phyloP scores from a whole-genome alignment of 441 rosid genomes.

The Bocquillonia castaneifolia region DNA sequence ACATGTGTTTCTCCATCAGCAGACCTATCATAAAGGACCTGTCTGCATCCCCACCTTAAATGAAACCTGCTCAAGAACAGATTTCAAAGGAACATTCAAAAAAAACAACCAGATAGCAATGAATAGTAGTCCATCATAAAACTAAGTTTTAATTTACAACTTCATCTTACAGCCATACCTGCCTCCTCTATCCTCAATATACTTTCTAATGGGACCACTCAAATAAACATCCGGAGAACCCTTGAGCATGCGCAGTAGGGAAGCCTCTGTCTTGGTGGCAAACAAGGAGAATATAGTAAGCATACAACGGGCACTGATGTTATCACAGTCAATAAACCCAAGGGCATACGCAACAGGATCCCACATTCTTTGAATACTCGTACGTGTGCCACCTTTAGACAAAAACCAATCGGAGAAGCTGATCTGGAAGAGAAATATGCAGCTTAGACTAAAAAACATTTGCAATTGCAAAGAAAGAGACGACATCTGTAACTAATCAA shows the following conservation, averaged over 20 bases:
- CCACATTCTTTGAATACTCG: constrained; percentile 96
- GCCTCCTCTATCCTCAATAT: constrained; percentile 85
- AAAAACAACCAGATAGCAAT: background rate
- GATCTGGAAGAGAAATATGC: constrained; percentile 45
- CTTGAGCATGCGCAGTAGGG: constrained; percentile 93
- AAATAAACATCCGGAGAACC: constrained; percentile 94
- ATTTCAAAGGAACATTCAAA: constrained; percentile 3
- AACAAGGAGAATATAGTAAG: constrained; percentile 95
- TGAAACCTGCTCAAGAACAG: constrained; percentile 65
- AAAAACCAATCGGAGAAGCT: constrained; percentile 97
- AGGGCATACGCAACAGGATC: constrained; percentile 99
- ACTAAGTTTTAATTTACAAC: constrained; percentile 6
- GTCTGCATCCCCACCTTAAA: constrained; percentile 98
- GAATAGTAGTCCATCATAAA: background rate
- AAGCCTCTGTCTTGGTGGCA: constrained; percentile 98
- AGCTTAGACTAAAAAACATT: constrained; percentile 10
- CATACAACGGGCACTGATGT: constrained; percentile 99
- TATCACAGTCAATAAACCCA: constrained; percentile 96
- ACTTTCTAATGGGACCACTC: constrained; percentile 91
- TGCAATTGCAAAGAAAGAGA: background rate
- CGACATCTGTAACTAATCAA: background rate
- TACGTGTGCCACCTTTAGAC: constrained; percentile 92
- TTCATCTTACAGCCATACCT: constrained; percentile 41
- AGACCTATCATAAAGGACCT: constrained; percentile 65
- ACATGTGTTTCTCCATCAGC: constrained; percentile 61